Evolutionary conservation across 352 stramenopile species (phyloP).

Genomic region (Bremia lactucae): DNA sequence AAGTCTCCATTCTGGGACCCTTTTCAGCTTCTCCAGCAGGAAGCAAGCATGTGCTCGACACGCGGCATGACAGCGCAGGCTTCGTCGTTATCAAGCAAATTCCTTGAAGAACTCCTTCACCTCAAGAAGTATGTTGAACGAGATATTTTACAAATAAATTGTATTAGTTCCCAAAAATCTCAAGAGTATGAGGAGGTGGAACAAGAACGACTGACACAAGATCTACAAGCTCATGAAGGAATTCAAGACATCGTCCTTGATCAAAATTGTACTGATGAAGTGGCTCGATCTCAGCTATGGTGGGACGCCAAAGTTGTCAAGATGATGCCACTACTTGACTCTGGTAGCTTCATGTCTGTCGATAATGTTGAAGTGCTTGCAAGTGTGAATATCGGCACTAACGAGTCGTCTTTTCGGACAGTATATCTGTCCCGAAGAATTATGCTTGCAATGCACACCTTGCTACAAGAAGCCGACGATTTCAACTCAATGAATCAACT

Average conservation of each 20-base stretch:
- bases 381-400: constrained; percentile 18
- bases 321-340: constrained; percentile 16
- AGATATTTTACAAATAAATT: constrained; percentile 30
- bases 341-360: constrained; percentile 14
- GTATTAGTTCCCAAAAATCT: constrained; percentile 27
- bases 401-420: constrained; percentile 12
- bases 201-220: constrained; percentile 41
- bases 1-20: constrained; percentile 39
- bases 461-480: constrained; percentile 10
- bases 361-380: constrained; percentile 24
- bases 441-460: constrained; percentile 12
- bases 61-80: neutral
- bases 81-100: constrained; percentile 1
- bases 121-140: constrained; percentile 44
- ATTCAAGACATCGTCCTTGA: constrained; percentile 1
- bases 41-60: constrained; percentile 1
- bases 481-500: neutral
- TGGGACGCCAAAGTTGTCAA: constrained; percentile 30
- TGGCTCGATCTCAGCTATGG: constrained; percentile 1
- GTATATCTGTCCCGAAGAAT: constrained; percentile 31
- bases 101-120: constrained; percentile 12
- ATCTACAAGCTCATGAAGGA: constrained; percentile 28
- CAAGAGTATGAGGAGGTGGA: constrained; percentile 17
- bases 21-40: constrained; percentile 14
- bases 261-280: neutral